These are phyloP conservation scores for Tricholoma sp. DNA, from an alignment of 768 basidiomycete species.

Conservation along the genomic window DNA sequence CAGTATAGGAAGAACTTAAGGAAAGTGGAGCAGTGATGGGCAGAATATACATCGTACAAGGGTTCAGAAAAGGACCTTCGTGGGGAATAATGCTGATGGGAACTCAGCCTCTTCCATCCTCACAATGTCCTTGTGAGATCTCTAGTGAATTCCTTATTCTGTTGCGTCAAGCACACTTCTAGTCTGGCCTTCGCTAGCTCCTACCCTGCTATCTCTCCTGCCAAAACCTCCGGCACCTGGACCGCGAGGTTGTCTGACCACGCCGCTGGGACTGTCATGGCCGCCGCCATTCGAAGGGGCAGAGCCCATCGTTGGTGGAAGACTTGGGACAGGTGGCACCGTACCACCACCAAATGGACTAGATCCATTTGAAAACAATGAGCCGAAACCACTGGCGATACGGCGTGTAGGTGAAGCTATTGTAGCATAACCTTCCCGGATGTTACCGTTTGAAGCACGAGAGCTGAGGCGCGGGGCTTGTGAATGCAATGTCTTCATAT, in stretches of 20 bases:
- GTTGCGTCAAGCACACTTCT: slow-evolving; percentile 77
- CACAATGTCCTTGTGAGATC: slow-evolving; percentile 52
- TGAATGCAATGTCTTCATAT: slow-evolving; percentile 84
- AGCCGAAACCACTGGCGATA: slow-evolving; percentile 62
- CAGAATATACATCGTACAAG: slow-evolving; percentile 23
- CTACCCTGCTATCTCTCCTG: slow-evolving; percentile 56
- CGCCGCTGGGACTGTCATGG: slow-evolving; percentile 43
- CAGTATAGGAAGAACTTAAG: slow-evolving; percentile 21
- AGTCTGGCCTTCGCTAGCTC: slow-evolving; percentile 39
- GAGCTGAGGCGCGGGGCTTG: slow-evolving; percentile 75
- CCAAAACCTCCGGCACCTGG: slow-evolving; percentile 76
- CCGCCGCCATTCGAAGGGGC: slow-evolving; percentile 42
- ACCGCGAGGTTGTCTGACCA: slow-evolving; percentile 83
- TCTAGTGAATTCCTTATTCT: slow-evolving; percentile 80
- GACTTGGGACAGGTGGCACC: slow-evolving; percentile 75
- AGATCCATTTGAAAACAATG: slow-evolving; percentile 56
- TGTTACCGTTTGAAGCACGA: slow-evolving; percentile 85
- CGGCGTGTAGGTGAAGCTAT: slow-evolving; percentile 81
- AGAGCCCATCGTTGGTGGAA: slow-evolving; percentile 54
- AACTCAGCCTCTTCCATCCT: slow-evolving; percentile 36
- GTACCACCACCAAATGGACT: slow-evolving; percentile 37
- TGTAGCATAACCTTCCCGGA: slow-evolving; percentile 81
- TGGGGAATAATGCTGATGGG: slow-evolving; percentile 7
- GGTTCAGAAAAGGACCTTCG: slow-evolving; percentile 13
- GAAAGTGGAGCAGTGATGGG: slow-evolving; percentile 26